Base-by-base conservation (phyloP, 331 rosid species). In the Malus hybrid region DNA sequence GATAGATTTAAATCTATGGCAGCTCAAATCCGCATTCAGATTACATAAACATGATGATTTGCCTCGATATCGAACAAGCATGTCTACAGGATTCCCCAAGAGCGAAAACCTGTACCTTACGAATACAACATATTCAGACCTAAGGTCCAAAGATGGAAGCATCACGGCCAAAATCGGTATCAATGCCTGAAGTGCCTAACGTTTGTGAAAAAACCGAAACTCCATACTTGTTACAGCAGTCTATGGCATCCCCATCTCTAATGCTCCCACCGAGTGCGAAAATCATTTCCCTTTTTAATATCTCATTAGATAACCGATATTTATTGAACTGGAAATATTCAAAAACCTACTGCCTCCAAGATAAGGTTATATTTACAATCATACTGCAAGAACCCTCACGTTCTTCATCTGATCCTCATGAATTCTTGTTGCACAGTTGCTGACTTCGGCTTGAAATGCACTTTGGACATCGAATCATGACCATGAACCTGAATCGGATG, bases 161-260 rank as follows among this genome's bases (percentile, higher is more conserved):
- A 60, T 31, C 65, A 24, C 11, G 32, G 18, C 12, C 20, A 20
- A 55, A 72, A 34, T 57, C 65, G 60, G 13, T 48, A 15, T 87
- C 73, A 93, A 73, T 93, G 97, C 91, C 93, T 86, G 34, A 91
- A 93, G 86, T 93, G 98, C 93, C 98, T 87, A 63, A 90, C 87
- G 28, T 84, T 73, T 73, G 97, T 93, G 78, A 91, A 91, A 86
- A 93, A 31, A 91, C 93, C 3, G 97, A 87, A 72, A 90, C 98
- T 3, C 90, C 98, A 67, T 91, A 91, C 78, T 93, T 93, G 67
- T 90, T 88, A 73, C 98, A 93, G 77, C 98, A 93, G 56, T 90
- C 96, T 48, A 93, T 33, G 44, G 98, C 98, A 78, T 93, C 98
- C 7, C 78, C 20, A 56, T 93, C 98, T 86, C 97, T 84, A 57